phyloP scores from a whole-genome alignment of 345 rosid species.

The Adansonia digitata region DNA sequence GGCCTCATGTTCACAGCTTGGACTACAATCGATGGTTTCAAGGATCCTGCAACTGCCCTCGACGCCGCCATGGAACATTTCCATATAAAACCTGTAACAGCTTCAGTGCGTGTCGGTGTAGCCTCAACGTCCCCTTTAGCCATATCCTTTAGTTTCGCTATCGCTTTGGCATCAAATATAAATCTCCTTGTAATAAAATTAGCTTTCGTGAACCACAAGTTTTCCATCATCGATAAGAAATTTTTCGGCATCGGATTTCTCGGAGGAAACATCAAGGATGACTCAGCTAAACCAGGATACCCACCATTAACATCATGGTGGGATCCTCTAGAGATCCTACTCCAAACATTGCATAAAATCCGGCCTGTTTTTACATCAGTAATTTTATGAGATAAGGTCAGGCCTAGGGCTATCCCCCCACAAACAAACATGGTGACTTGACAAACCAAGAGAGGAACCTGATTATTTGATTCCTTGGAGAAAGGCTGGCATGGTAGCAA shows the following conservation, averaged over 20 bases:
- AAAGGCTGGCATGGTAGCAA: conserved; percentile 7
- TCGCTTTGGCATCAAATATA: neutral
- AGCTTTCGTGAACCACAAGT: conserved; percentile 3
- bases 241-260: neutral
- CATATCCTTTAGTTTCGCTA: neutral
- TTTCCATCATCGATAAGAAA: conserved; percentile 1
- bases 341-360: neutral
- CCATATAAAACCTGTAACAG: neutral
- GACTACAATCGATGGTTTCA: neutral
- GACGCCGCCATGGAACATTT: conserved; percentile 6
- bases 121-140: neutral
- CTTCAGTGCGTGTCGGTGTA: neutral
- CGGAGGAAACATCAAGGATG: neutral
- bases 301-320: no score
- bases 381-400: neutral
- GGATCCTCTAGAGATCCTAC: neutral
- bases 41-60: neutral
- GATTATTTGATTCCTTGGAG: neutral
- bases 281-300: neutral
- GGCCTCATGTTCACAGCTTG: conserved; percentile 12
- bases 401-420: conserved; percentile 1
- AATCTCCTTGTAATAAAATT: neutral
- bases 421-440: neutral
- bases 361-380: neutral
- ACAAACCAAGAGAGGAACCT: neutral